phyloP scores from a whole-genome alignment of 2,329 filamentous ascomycete species.

The Coniochaeta prunicola region DNA sequence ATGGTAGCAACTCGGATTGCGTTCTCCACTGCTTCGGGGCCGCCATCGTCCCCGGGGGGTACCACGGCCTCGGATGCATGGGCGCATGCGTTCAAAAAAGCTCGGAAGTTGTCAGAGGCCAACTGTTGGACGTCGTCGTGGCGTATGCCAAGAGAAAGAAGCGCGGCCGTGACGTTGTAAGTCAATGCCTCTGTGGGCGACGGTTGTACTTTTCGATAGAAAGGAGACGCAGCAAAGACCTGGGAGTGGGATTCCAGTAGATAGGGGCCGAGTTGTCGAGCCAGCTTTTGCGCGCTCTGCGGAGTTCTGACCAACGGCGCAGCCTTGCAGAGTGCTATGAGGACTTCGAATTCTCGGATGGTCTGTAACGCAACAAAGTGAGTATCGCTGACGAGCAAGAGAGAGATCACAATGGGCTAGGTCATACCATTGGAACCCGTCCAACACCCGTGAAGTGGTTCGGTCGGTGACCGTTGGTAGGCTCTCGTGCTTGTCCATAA shows the following conservation, averaged over 20 bases:
- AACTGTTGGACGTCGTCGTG: constrained; percentile 61
- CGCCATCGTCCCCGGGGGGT: constrained; percentile 46
- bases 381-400: constrained; percentile 4
- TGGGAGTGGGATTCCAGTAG: constrained; percentile 79
- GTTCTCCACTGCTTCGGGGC: constrained; percentile 56
- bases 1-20: constrained; percentile 66
- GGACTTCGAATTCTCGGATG: constrained; percentile 83
- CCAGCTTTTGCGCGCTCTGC: constrained; percentile 70
- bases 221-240: constrained; percentile 69
- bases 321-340: constrained; percentile 86
- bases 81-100: constrained; percentile 66
- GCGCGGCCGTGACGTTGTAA: constrained; percentile 68
- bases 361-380: constrained; percentile 42
- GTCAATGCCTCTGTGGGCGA: constrained; percentile 84
- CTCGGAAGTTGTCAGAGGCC: constrained; percentile 59
- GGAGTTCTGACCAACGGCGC: constrained; percentile 65
- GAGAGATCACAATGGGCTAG: background rate
- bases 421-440: constrained; percentile 53
- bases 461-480: constrained; percentile 39
- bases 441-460: constrained; percentile 35
- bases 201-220: constrained; percentile 74
- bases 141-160: constrained; percentile 72
- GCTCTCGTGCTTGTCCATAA: constrained; percentile 33
- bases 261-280: constrained; percentile 75
- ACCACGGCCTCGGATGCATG: constrained; percentile 50